Conservation (phyloP, 306 rosid species). For the Corylus avellana region DNA sequence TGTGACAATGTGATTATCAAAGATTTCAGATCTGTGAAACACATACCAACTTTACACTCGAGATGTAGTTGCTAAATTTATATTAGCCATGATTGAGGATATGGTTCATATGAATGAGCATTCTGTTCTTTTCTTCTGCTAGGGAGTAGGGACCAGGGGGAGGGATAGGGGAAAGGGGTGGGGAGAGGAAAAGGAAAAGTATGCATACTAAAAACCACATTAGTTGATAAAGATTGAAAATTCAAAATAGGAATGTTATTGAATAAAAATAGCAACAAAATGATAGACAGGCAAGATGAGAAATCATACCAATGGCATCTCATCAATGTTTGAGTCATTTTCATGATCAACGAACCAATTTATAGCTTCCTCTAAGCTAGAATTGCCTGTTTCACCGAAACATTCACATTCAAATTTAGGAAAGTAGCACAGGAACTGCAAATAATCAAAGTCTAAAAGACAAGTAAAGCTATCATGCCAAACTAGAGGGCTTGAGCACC, state of each 20-base stretch:
- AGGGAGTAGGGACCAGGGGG: not conserved
- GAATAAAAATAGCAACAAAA: not conserved
- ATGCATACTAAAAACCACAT: not conserved
- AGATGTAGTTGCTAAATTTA: not conserved
- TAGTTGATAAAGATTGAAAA: not conserved
- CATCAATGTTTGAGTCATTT: conserved; percentile 44
- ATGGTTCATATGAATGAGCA: not conserved
- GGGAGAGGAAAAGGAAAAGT: not conserved
- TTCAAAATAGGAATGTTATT: not conserved
- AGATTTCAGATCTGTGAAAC: not conserved
- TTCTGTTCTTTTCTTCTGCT: not conserved
- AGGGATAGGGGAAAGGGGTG: not conserved
- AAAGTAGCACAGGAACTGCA: not conserved
- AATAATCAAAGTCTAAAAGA: not conserved
- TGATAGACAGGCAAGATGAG: not conserved
- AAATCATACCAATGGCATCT: conserved; percentile 42
- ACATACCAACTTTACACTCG: not conserved
- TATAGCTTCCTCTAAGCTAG: conserved; percentile 41
- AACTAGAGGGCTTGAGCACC: too few species aligned
- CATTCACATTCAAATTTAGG: not conserved
- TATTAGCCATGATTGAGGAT: not conserved
- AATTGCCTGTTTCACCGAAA: conserved; percentile 34
- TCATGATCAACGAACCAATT: conserved; percentile 53
- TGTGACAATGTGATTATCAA: not conserved
- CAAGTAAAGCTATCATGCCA: not conserved